phyloP scores from a whole-genome alignment of 805 yeast species.

The Ogataea corticis region DNA sequence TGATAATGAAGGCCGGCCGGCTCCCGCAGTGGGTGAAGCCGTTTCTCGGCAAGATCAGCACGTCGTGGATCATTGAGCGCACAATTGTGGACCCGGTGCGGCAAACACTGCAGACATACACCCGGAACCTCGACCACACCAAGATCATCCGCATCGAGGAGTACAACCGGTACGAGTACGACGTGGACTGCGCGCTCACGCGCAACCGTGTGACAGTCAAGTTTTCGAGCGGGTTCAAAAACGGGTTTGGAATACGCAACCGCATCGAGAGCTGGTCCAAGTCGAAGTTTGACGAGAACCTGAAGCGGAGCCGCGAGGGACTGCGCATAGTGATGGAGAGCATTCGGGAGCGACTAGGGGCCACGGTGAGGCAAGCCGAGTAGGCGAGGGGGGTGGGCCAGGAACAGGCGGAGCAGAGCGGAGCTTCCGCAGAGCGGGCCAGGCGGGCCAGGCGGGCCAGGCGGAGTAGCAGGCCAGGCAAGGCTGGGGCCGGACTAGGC shows the following conservation, averaged over 20 bases:
- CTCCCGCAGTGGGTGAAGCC: slow-evolving; percentile 80
- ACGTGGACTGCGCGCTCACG: slow-evolving; percentile 36
- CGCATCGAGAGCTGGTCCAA: slow-evolving; percentile 84
- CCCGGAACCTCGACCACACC: slow-evolving; percentile 82
- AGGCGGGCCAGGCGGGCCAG: too few species aligned
- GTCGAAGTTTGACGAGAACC: slow-evolving; percentile 64
- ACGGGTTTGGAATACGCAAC: slow-evolving; percentile 59
- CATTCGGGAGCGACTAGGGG: slow-evolving; percentile 25
- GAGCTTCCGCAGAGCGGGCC: too few species aligned
- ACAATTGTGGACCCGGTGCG: slow-evolving; percentile 66
- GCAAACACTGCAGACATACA: slow-evolving; percentile 62
- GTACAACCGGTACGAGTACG: slow-evolving; percentile 53
- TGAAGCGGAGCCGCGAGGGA: slow-evolving; percentile 67
- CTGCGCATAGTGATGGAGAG: slow-evolving; percentile 73
- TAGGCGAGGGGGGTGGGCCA: not conserved
- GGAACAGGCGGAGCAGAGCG: too few species aligned
- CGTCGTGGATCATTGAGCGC: slow-evolving; percentile 81
- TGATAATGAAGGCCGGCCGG: slow-evolving; percentile 76
- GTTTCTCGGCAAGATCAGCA: slow-evolving; percentile 65
- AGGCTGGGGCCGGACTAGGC: too few species aligned
- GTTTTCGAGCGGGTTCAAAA: slow-evolving; percentile 65
- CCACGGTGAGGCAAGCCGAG: not conserved
- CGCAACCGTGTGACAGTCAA: slow-evolving; percentile 53
- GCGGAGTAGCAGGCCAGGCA: too few species aligned
- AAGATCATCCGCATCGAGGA: slow-evolving; percentile 79